Base-by-base conservation (phyloP, 805 yeast genomes). In the Osmozyma mogii region DNA sequence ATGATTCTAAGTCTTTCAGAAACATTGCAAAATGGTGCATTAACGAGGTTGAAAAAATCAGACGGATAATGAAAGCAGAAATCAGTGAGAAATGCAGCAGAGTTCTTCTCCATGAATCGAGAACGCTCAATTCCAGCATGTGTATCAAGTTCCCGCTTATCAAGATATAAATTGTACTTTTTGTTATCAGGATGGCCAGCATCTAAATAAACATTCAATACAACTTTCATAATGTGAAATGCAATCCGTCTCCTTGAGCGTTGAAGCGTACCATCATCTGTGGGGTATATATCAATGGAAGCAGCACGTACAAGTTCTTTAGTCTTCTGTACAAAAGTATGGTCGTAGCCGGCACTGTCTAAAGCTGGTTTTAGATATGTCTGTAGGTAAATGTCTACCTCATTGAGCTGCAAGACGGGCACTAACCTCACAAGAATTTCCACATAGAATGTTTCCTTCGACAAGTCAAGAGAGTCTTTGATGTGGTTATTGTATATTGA, bases 311-410 rank as follows among this genome's bases (percentile, higher is more conserved):
- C 42, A 15, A 62, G 51, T 8, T 38, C 41, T 27, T 62, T 36
- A 8, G 60, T 31, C 27, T 53, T 52, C 8, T 39, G 41, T 8
- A 63, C 62, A 34, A 69, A 54, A 6, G 43, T 44, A n/a, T 60
- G 41, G 31, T 59, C 64, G 30, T 53, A 56, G 2, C 82, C 78
- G 0, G 79, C 76, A 20, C 80, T 71, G 41, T 77, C 78, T 3
- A 75, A 54, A 0, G 80, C 75, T 1, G 72, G 70, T 9, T 55
- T 54, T 9, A 65, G 43, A 34, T 72, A 66, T 20, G 66, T 56
- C 17, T 56, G 52, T 27, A 72, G 56, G 83, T 84, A 78, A 22
- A 57, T 47, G 14, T 46, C 38, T 7, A 70, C 46, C 22, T 57
- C 62, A 8, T 52, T 49, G 8, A 45, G 44, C 16, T 43, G 45